Evolutionary conservation across 208 protist genomes (phyloP).

Genomic region (Trypanosoma cruzi): DNA sequence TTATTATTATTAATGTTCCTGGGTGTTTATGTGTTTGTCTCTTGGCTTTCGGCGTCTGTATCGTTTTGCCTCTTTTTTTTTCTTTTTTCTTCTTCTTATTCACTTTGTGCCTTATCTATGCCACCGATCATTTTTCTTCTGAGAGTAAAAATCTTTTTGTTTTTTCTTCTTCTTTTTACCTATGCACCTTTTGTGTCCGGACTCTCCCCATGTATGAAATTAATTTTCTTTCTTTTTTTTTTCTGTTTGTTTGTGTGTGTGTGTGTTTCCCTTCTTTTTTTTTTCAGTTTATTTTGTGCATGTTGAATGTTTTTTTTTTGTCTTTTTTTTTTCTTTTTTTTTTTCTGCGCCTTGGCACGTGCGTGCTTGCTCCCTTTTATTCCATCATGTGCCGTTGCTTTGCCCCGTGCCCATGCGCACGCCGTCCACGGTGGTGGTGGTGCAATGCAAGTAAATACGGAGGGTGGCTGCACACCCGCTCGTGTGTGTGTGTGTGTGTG

Average conservation of each 20-base stretch:
- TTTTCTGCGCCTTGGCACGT: background rate
- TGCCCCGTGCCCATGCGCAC: background rate
- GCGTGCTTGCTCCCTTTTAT: background rate
- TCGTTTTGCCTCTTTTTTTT: slow-evolving; percentile 23
- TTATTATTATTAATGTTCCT: background rate
- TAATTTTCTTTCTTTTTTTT: slow-evolving; percentile 36
- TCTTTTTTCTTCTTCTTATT: slow-evolving; percentile 20
- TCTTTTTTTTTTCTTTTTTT: background rate
- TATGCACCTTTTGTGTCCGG: too few relatives aligned
- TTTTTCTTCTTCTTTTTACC: too few relatives aligned
- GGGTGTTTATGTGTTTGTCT: too few relatives aligned
- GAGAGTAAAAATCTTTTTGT: background rate
- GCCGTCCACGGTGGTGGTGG: background rate
- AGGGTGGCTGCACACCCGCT: background rate
- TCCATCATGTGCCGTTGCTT: too few relatives aligned
- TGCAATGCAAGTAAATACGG: background rate
- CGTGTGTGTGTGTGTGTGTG: too few relatives aligned
- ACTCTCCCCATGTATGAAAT: slow-evolving; percentile 8
- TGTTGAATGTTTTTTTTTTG: background rate
- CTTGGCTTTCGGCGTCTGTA: background rate
- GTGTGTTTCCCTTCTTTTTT: background rate
- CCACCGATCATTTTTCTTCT: background rate
- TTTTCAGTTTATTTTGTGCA: slow-evolving; percentile 19
- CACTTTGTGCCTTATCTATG: slow-evolving; percentile 1
- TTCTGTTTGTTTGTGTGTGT: too few relatives aligned